Percentiles rank a stretch among this genome's conserved stretches.
phyloP scores from a whole-genome alignment of 805 yeast species.

The Candida orba region DNA sequence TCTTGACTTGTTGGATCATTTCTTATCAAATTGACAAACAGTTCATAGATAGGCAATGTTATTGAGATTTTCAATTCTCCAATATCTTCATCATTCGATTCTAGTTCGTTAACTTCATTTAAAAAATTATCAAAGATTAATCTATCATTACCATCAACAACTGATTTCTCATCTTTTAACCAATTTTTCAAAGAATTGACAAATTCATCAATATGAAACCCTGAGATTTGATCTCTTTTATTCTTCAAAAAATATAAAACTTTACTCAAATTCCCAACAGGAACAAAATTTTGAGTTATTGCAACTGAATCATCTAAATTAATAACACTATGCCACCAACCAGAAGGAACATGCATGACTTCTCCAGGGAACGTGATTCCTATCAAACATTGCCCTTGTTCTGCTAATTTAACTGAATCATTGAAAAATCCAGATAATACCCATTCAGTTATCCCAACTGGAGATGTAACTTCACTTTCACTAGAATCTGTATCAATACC shows the following conservation, averaged over 20 bases:
- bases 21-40: slow-evolving; percentile 46
- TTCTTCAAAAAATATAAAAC: slow-evolving; percentile 62
- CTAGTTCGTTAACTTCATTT: slow-evolving; percentile 22
- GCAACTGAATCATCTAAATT: slow-evolving; percentile 80
- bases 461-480: slow-evolving; percentile 86
- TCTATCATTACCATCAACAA: slow-evolving; percentile 4
- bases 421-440: slow-evolving; percentile 73
- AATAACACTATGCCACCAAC: slow-evolving; percentile 97
- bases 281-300: slow-evolving; percentile 83
- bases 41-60: slow-evolving; percentile 53
- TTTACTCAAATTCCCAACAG: slow-evolving; percentile 49
- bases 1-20: slow-evolving; percentile 30
- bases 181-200: slow-evolving; percentile 25
- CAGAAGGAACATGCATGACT: slow-evolving; percentile 85
- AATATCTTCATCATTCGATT: slow-evolving; percentile 48
- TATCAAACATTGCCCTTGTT: slow-evolving; percentile 43
- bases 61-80: slow-evolving; percentile 37
- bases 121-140: slow-evolving; percentile 24
- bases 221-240: slow-evolving; percentile 68
- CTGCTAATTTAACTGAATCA: slow-evolving; percentile 51
- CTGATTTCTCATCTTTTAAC: slow-evolving; percentile 1
- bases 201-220: slow-evolving; percentile 58
- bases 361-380: slow-evolving; percentile 79
- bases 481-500: slow-evolving; percentile 73
- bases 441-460: slow-evolving; percentile 93